Evolutionary conservation across 1,284 basidiomycete species (phyloP).

Genomic region (Apiotrichum porosum): DNA sequence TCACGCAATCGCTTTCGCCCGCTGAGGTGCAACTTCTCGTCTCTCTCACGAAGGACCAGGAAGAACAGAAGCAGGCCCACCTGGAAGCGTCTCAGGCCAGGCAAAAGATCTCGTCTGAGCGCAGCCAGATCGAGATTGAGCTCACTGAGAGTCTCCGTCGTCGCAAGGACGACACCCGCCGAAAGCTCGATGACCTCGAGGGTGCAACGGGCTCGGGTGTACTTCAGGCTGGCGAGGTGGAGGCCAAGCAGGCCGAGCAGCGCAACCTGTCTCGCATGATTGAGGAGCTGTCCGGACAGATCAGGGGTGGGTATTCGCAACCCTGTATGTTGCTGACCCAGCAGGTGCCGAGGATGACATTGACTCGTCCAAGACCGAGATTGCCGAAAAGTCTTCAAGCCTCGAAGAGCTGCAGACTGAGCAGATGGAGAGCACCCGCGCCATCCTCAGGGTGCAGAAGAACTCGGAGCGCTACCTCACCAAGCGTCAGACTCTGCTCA

Average conservation of each 20-base stretch:
- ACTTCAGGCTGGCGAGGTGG: constrained; percentile 58
- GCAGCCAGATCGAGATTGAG: constrained; percentile 84
- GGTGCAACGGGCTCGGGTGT: constrained; percentile 59
- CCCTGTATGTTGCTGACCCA: constrained; percentile 11
- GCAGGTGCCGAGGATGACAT: constrained; percentile 51
- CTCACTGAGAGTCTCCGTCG: constrained; percentile 81
- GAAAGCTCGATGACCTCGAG: constrained; percentile 69
- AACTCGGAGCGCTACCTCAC: constrained; percentile 88
- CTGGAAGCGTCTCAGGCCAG: constrained; percentile 64
- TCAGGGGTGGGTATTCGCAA: constrained; percentile 55
- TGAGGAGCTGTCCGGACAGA: constrained; percentile 58
- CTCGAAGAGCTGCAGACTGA: constrained; percentile 75
- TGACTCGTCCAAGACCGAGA: constrained; percentile 60
- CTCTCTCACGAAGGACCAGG: constrained; percentile 68
- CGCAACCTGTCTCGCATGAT: constrained; percentile 63
- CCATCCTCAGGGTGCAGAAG: constrained; percentile 86
- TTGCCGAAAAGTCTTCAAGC: constrained; percentile 61
- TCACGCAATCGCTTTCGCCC: constrained; percentile 66
- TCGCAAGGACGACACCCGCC: constrained; percentile 68
- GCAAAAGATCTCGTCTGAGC: constrained; percentile 71
- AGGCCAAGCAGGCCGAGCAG: constrained; percentile 65
- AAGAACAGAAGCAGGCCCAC: constrained; percentile 65
- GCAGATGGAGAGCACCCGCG: constrained; percentile 78
- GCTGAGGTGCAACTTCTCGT: constrained; percentile 70
- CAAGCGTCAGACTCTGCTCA: constrained; percentile 77